Conservation (phyloP, 1,139 yeast genomes). For the Blastobotrys illinoisensis region DNA sequence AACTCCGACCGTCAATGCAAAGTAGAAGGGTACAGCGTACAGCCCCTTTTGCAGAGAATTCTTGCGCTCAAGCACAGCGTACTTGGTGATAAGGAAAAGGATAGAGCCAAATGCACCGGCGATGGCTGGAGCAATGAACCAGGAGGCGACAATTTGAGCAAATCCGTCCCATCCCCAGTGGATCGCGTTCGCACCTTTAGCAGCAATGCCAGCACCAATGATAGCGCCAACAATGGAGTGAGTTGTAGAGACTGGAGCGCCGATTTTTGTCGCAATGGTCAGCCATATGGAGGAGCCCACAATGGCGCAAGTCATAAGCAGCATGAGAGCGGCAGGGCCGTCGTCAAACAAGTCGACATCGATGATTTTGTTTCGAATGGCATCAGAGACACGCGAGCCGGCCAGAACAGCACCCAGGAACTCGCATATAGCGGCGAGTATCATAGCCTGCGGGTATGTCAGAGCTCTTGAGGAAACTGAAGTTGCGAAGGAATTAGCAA, state of each 20-base stretch:
- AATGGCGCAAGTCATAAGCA: constrained; percentile 70
- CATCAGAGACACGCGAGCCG: constrained; percentile 65
- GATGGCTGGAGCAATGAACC: constrained; percentile 75
- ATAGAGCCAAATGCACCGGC: constrained; percentile 61
- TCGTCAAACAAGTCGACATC: constrained; percentile 45
- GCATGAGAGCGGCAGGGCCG: constrained; percentile 66
- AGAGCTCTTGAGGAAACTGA: constrained; percentile 60
- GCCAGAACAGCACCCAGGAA: constrained; percentile 70
- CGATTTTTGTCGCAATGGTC: constrained; percentile 57
- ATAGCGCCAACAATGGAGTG: constrained; percentile 76
- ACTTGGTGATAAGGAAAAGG: constrained; percentile 56
- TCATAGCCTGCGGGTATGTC: constrained; percentile 70
- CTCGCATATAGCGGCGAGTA: constrained; percentile 62
- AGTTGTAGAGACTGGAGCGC: constrained; percentile 76
- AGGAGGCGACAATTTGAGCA: constrained; percentile 67
- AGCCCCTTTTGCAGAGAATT: constrained; percentile 51
- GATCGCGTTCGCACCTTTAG: constrained; percentile 52
- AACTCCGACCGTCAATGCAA: constrained; percentile 55
- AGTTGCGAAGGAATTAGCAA: constrained; percentile 74
- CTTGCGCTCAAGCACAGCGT: constrained; percentile 54
- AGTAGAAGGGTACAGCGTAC: constrained; percentile 53
- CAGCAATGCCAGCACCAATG: constrained; percentile 72
- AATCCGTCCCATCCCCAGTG: constrained; percentile 68
- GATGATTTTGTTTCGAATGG: constrained; percentile 59
- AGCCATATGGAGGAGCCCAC: constrained; percentile 75